These are phyloP conservation scores for Clarireedia hainanense DNA, from an alignment of 2,329 filamentous ascomycete genomes.

Conservation along the genomic window DNA sequence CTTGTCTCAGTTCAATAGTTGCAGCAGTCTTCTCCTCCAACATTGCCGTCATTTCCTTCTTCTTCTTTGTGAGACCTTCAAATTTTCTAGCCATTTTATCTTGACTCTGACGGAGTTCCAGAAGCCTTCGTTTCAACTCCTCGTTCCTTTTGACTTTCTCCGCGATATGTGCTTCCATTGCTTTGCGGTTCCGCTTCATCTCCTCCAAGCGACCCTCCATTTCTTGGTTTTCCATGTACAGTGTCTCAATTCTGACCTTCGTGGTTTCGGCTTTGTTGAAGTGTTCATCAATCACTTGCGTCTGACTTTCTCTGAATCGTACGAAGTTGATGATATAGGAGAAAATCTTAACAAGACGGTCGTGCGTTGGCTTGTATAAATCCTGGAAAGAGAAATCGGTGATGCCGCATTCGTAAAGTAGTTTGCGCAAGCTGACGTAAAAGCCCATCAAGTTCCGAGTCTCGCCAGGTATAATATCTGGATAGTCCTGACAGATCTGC, in stretches of 20 bases:
- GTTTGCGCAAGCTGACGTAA: conserved; percentile 71
- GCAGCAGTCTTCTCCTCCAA: conserved; percentile 66
- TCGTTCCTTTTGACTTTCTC: conserved; percentile 84
- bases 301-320: conserved; percentile 90
- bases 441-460: conserved; percentile 95
- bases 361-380: conserved; percentile 82
- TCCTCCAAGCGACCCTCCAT: conserved; percentile 74
- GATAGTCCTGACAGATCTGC: conserved; percentile 74
- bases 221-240: conserved; percentile 80
- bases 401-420: conserved; percentile 83
- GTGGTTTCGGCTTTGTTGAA: conserved; percentile 85
- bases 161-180: conserved; percentile 72
- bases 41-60: conserved; percentile 62
- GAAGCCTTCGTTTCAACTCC: conserved; percentile 72
- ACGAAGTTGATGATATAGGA: conserved; percentile 99
- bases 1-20: conserved; percentile 66
- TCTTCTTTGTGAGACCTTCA: conserved; percentile 75
- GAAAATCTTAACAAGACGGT: conserved; percentile 88
- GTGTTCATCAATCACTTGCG: conserved; percentile 80
- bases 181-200: conserved; percentile 70
- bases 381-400: conserved; percentile 91
- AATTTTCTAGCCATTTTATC: conserved; percentile 75
- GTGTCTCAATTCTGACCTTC: conserved; percentile 77
- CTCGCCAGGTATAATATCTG: conserved; percentile 77
- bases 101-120: conserved; percentile 75